Evolutionary conservation across 139 green algal genomes (phyloP), one percentile per base, ranked within the genome.

Genomic region (Diplosphaera chodatii): DNA sequence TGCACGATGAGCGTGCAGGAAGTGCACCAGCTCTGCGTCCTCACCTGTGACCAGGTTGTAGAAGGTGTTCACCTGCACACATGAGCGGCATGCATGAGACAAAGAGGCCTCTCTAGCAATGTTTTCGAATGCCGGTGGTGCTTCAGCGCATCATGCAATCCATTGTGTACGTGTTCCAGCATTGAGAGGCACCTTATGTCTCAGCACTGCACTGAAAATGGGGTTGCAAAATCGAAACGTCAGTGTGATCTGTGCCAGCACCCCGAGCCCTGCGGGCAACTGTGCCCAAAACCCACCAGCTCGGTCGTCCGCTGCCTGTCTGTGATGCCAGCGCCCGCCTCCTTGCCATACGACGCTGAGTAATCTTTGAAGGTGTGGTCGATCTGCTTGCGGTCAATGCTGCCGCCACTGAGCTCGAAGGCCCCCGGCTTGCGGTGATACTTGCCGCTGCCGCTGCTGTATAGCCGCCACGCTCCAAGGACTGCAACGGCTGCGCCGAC

Each of bases 321-420:
- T 22, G 56, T 62, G 31, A 81, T 77, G 18, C 70, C 76, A 0
- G 67, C 67, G 27, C 71, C 70, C 3, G 81, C 32, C 29, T 66
- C 13, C 63, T 80, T 80, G 67, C 86, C 84, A 68, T 88, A 93
- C 18, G 81, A 75, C 1, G 76, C 76, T 10, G 72, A 62, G 63
- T 89, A 93, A 32, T 82, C 82, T 34, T 86, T 69, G 55, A 86
- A 90, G 72, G 89, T 82, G 20, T 78, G 66, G 65, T 89, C 79
- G 4, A 94, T 87, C 55, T 92, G 74, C 1, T 70, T 48, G 4
- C 64, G 62, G 0, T 87, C 78, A 25, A 96, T 88, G 27, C 79
- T 82, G 29, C 90, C 90, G 32, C 87, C 86, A 1, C 72, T 83
- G 22, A 95, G 77, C 73, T 94, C 71, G 23, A 88, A 86, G 2